Evolutionary conservation across 139 green algal species (phyloP), one percentile per base, ranked within the genome.

Genomic region (Chlamydomonas eustigma): DNA sequence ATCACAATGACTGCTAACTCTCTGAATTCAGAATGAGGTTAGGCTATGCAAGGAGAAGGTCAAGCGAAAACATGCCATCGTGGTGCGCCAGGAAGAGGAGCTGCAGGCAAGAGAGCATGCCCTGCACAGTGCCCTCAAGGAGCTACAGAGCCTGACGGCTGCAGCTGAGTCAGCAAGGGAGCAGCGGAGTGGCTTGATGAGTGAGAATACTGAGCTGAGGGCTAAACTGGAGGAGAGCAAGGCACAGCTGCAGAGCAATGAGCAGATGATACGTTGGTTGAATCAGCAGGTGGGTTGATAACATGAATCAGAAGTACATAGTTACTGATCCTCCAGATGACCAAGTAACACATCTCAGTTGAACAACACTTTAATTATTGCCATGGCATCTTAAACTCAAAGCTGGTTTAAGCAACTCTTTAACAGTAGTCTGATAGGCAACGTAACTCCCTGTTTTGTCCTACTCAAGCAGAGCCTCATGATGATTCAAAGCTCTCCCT

Each of bases 181-280:
- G 0, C 65, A 79, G 1, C 30, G 18, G 28, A 24, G 35, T 22
- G 32, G 30, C 0, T 31, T 81, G 33, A 39, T 36, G 0, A 75
- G 50, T 4, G 85, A 92, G 66, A 85, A 78, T 8, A 78, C 80
- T 2, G 84, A 91, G 50, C 84, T 94, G 73, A 76, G 77, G 22
- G 69, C 51, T 4, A 95, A 95, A 81, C 79, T 97, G 64, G 87
- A 93, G 67, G 93, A 97, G n/a, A 87, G 82, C 74, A 85, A 88
- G 72, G 36, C 71, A 78, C 86, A 95, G 84, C 83, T 94, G 78
- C 74, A 91, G 75, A 87, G 83, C 81, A 96, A 95, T 73, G 89
- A 97, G 79, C 87, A 97, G 78, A 96, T 98, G 92, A 97, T 98
- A 33, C 78, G 89, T 0, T 98, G 94, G 94, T 88, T 98, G 4